These are phyloP conservation scores for Calonectria leucothoes DNA, from an alignment of 2,329 filamentous ascomycete genomes.

Conservation along the genomic window DNA sequence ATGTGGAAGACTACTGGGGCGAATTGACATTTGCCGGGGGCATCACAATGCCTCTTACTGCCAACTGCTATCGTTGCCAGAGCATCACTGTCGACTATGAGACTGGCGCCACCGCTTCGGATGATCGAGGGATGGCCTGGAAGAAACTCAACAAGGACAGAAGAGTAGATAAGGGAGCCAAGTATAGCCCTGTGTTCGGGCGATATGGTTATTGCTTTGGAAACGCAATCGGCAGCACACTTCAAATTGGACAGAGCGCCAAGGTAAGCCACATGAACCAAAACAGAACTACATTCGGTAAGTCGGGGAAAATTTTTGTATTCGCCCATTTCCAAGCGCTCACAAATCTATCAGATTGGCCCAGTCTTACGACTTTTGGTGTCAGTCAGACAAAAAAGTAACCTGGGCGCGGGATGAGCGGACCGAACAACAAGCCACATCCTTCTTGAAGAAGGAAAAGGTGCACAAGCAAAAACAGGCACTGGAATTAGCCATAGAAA, in stretches of 20 bases:
- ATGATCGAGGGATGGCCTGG: slow-evolving; percentile 35
- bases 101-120: slow-evolving; percentile 30
- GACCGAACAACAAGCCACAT: not conserved
- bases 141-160: slow-evolving; percentile 41
- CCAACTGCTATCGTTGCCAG: slow-evolving; percentile 39
- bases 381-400: slow-evolving; percentile 22
- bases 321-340: not conserved
- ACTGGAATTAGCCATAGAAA: not conserved
- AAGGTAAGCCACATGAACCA: slow-evolving; percentile 27
- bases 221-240: not conserved
- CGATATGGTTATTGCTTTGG: slow-evolving; percentile 40
- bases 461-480: not conserved
- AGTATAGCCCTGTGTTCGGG: slow-evolving; percentile 40
- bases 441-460: not conserved
- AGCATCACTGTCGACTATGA: slow-evolving; percentile 41
- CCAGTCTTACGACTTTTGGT: slow-evolving; percentile 28
- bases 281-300: slow-evolving; percentile 35
- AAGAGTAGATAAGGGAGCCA: slow-evolving; percentile 35
- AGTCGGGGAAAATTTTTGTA: not conserved
- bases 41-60: slow-evolving; percentile 31
- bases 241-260: slow-evolving; percentile 27
- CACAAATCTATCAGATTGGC: slow-evolving; percentile 31
- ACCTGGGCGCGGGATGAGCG: no score
- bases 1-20: slow-evolving; percentile 37
- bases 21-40: slow-evolving; percentile 31